Evolutionary conservation across 2,329 filamentous ascomycete species (phyloP).

Genomic region (Cladosporium phlei): DNA sequence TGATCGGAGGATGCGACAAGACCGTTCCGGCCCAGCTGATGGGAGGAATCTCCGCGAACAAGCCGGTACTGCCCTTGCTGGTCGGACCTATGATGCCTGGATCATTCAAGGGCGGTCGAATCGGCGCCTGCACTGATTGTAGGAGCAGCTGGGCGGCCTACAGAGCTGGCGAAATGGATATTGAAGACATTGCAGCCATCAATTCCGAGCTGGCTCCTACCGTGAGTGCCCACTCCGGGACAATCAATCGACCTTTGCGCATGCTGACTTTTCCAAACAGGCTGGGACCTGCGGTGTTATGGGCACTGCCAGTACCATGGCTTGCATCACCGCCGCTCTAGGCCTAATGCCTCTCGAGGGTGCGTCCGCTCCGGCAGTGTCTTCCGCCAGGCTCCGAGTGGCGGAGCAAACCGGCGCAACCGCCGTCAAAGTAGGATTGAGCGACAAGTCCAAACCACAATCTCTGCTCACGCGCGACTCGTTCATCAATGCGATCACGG

Average conservation of each 20-base stretch:
- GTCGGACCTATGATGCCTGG: slow-evolving; percentile 74
- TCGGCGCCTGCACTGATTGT: slow-evolving; percentile 72
- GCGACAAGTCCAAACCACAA: slow-evolving; percentile 37
- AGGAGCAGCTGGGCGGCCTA: slow-evolving; percentile 69
- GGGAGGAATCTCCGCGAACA: slow-evolving; percentile 70
- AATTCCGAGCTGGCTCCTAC: slow-evolving; percentile 71
- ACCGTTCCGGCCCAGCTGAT: slow-evolving; percentile 70
- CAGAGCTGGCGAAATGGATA: slow-evolving; percentile 60
- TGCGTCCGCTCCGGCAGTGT: slow-evolving; percentile 51
- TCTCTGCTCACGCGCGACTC: slow-evolving; percentile 43
- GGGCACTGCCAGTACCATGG: slow-evolving; percentile 56
- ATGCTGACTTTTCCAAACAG: not conserved
- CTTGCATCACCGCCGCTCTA: slow-evolving; percentile 49
- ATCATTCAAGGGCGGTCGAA: slow-evolving; percentile 56
- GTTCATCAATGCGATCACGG: slow-evolving; percentile 44
- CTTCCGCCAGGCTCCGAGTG: slow-evolving; percentile 47
- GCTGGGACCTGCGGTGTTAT: slow-evolving; percentile 54
- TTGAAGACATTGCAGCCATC: slow-evolving; percentile 65
- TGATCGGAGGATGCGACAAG: slow-evolving; percentile 72
- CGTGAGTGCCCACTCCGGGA: slow-evolving; percentile 35
- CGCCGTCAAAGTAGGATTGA: slow-evolving; percentile 41
- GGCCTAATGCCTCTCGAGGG: slow-evolving; percentile 51
- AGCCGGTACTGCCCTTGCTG: slow-evolving; percentile 62
- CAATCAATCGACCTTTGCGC: slow-evolving; percentile 14
- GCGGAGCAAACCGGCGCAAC: slow-evolving; percentile 51